Evolutionary conservation across 2,329 filamentous ascomycete species (phyloP).

Genomic region (Trichoderma sp.): DNA sequence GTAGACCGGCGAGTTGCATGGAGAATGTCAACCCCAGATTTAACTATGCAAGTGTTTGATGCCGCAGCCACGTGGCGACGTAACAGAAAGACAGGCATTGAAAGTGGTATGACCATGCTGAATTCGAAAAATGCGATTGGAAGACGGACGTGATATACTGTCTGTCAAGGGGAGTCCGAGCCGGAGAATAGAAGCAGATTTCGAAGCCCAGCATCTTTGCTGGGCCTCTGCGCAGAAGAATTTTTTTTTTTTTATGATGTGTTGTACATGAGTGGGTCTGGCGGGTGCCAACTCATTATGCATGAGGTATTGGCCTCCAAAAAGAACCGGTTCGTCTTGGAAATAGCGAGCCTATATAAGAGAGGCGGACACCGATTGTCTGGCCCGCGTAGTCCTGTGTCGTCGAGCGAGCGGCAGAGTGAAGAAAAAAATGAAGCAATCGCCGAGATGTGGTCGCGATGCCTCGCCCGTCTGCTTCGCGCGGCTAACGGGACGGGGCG

Average conservation of each 20-base stretch:
- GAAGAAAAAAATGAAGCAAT: not conserved
- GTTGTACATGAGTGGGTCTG: slow-evolving; percentile 20
- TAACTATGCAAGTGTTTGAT: slow-evolving; percentile 10
- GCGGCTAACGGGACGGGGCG: slow-evolving; percentile 10
- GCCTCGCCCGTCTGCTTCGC: not conserved
- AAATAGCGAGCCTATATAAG: slow-evolving; percentile 18
- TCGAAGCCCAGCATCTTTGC: slow-evolving; percentile 3
- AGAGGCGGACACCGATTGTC: slow-evolving; percentile 7
- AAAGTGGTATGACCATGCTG: slow-evolving; percentile 13
- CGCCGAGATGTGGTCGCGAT: not conserved
- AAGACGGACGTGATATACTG: not conserved
- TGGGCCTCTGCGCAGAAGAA: slow-evolving; percentile 7
- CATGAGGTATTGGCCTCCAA: slow-evolving; percentile 18
- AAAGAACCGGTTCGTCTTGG: slow-evolving; percentile 8
- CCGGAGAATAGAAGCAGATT: slow-evolving; percentile 9
- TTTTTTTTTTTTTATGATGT: slow-evolving; percentile 20
- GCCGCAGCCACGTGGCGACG: slow-evolving; percentile 19
- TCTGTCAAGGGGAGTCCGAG: not conserved
- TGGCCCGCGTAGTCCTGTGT: not conserved
- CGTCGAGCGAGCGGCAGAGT: slow-evolving; percentile 2
- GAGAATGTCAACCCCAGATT: slow-evolving; percentile 12
- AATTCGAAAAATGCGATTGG: slow-evolving; percentile 10
- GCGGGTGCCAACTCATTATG: slow-evolving; percentile 21
- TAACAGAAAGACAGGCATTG: slow-evolving; percentile 13
- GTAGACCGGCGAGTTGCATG: slow-evolving; percentile 13